Conservation (phyloP, 495 filamentous ascomycete species). For the Neurospora sp. region DNA sequence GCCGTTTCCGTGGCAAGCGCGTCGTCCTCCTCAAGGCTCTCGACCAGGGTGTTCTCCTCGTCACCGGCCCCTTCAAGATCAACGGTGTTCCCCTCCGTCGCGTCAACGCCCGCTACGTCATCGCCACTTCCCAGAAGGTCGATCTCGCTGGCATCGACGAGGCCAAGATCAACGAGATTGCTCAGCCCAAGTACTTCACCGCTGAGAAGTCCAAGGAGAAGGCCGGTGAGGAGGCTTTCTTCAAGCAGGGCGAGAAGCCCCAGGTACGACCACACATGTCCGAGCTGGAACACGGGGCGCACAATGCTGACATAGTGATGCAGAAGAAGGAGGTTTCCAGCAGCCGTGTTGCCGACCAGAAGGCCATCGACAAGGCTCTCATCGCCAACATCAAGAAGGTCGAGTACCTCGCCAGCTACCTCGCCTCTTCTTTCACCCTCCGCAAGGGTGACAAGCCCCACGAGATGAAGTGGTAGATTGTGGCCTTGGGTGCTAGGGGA, state of each 20-base stretch:
- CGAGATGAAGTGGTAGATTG: slow-evolving; percentile 80
- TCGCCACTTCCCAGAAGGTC: slow-evolving; percentile 87
- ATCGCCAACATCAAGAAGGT: slow-evolving; percentile 92
- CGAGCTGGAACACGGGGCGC: neutral
- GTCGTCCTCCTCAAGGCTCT: slow-evolving; percentile 97
- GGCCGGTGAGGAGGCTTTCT: slow-evolving; percentile 92
- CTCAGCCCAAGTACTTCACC: slow-evolving; percentile 82
- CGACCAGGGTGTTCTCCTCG: slow-evolving; percentile 90
- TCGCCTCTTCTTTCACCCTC: slow-evolving; percentile 86
- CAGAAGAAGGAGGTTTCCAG: slow-evolving; percentile 93
- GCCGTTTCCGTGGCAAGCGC: slow-evolving; percentile 99
- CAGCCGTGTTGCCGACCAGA: slow-evolving; percentile 90
- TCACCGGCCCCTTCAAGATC: slow-evolving; percentile 99
- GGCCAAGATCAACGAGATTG: slow-evolving; percentile 75
- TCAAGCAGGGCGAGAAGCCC: slow-evolving; percentile 93
- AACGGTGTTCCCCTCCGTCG: slow-evolving; percentile 97
- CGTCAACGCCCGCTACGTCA: slow-evolving; percentile 98
- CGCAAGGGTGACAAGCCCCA: slow-evolving; percentile 97
- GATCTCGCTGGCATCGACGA: slow-evolving; percentile 75
- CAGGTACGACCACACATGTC: slow-evolving; percentile 56
- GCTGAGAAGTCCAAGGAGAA: slow-evolving; percentile 87
- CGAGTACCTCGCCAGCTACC: slow-evolving; percentile 76
- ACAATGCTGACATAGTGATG: slow-evolving; percentile 25
- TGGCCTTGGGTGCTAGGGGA: slow-evolving; percentile 17
- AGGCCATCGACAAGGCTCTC: slow-evolving; percentile 90